Conservation (phyloP, 371 early-diverging fungal species). For the Parasitella parasitica region DNA sequence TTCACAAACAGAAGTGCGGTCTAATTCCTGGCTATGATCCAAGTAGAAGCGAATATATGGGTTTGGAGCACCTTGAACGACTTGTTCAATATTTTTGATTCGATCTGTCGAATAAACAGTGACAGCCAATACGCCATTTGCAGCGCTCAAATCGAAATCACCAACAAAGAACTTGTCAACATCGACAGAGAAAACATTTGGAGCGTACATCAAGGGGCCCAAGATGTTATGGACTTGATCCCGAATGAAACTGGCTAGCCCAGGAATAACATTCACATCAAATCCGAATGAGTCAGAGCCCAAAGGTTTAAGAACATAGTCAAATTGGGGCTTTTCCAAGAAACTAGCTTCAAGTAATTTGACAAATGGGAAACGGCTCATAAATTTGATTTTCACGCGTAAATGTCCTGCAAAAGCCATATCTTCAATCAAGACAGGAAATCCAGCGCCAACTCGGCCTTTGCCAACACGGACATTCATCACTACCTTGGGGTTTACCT, state of each 20-base stretch:
- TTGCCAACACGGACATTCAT: constrained; percentile 89
- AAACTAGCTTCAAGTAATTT: constrained; percentile 89
- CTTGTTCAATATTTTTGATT: constrained; percentile 60
- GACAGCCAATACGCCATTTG: constrained; percentile 85
- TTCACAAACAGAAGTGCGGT: constrained; percentile 59
- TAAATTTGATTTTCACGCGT: constrained; percentile 82
- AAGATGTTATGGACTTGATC: constrained; percentile 76
- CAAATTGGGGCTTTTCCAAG: constrained; percentile 85
- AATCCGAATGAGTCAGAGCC: constrained; percentile 87
- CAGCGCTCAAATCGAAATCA: constrained; percentile 53
- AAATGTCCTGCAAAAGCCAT: constrained; percentile 89
- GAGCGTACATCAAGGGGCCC: constrained; percentile 83
- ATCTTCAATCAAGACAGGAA: constrained; percentile 93
- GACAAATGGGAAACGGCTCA: constrained; percentile 86
- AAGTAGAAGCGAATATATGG: constrained; percentile 79
- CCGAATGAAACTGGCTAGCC: constrained; percentile 76
- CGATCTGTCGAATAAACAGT: constrained; percentile 75
- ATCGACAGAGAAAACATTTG: constrained; percentile 82
- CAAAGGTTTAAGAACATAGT: constrained; percentile 93
- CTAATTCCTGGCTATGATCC: constrained; percentile 73
- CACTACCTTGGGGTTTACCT: constrained; percentile 90
- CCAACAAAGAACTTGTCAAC: constrained; percentile 81
- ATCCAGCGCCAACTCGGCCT: constrained; percentile 86
- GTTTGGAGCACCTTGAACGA: constrained; percentile 74
- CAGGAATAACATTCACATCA: constrained; percentile 85